Percentiles rank a stretch among this genome's conserved stretches.
Evolutionary conservation across 441 rosid genomes (phyloP).

Genomic region (Adansonia gregorii): DNA sequence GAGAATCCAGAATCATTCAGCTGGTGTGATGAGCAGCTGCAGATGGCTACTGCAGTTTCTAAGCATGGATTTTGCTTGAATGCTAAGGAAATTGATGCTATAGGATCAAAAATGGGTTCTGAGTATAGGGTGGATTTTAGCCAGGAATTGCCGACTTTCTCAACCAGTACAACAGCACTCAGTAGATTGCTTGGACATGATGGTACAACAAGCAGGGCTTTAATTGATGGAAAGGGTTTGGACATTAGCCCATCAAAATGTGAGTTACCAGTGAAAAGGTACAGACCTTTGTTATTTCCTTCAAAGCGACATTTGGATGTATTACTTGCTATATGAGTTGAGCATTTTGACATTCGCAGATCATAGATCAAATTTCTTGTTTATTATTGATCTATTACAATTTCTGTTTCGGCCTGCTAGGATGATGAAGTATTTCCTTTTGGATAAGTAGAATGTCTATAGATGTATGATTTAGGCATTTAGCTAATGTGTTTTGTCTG

Average conservation of each 20-base stretch:
- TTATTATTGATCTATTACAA: neutral
- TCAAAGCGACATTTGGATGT: constrained; percentile 13
- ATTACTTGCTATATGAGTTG: constrained; percentile 18
- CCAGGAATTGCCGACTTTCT: constrained; percentile 39
- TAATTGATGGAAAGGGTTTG: constrained; percentile 37
- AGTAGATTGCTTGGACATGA: constrained; percentile 36
- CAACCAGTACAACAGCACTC: constrained; percentile 36
- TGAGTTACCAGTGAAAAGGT: constrained; percentile 45
- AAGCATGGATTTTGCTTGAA: constrained; percentile 62
- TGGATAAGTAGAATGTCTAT: neutral
- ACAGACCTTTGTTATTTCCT: constrained; percentile 7
- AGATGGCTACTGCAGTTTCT: constrained; percentile 58
- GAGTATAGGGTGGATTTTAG: constrained; percentile 38
- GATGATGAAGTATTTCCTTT: constrained; percentile 13
- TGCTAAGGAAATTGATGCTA: constrained; percentile 51
- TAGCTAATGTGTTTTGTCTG: neutral
- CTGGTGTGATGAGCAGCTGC: constrained; percentile 56
- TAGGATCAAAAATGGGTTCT: constrained; percentile 37
- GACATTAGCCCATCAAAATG: constrained; percentile 39
- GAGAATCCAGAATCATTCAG: constrained; percentile 49
- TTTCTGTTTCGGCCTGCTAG: neutral
- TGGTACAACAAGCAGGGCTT: constrained; percentile 29
- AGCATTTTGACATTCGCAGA: constrained; percentile 18
- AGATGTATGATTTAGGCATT: neutral
- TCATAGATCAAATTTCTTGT: neutral